Percentiles rank a stretch among this genome's conserved stretches.
Conservation (phyloP, 1,284 basidiomycete species). For the Malassezia brasiliensis region DNA sequence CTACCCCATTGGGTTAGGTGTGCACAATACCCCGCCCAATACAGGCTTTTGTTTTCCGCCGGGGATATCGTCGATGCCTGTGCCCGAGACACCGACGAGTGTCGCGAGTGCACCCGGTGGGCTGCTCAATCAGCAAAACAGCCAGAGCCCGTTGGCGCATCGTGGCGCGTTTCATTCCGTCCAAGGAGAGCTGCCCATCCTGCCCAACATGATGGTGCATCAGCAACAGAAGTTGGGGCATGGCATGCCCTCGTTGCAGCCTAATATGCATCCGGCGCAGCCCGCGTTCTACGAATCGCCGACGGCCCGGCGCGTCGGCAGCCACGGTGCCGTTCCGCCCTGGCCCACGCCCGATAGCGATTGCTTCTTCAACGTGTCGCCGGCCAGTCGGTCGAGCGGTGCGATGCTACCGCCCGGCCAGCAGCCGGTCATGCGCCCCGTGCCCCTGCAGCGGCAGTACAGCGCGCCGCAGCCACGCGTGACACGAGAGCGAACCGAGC, state of each 20-base stretch:
- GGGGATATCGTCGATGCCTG: slow-evolving; percentile 1
- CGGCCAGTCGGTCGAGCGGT: not conserved
- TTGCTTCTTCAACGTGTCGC: slow-evolving; percentile 6
- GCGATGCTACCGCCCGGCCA: not conserved
- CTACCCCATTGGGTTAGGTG: not conserved
- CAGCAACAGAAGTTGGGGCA: slow-evolving; percentile 2
- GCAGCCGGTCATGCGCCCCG: not conserved
- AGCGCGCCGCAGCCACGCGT: slow-evolving; percentile 15
- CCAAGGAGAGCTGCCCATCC: not conserved
- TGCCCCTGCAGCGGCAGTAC: slow-evolving; percentile 11
- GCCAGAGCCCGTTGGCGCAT: slow-evolving; percentile 12
- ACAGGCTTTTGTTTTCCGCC: slow-evolving; percentile 3
- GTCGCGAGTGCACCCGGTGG: not conserved
- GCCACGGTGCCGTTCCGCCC: slow-evolving; percentile 3
- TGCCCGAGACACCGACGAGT: slow-evolving; percentile 10
- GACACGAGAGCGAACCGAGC: slow-evolving; percentile 16
- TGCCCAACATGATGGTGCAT: not conserved
- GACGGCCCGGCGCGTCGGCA: slow-evolving; percentile 11
- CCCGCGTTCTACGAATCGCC: slow-evolving; percentile 1
- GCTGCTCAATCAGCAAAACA: slow-evolving; percentile 6
- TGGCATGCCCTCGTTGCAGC: not conserved
- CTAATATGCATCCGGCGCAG: not conserved
- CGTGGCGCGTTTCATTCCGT: slow-evolving; percentile 2
- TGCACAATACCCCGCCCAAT: not conserved
- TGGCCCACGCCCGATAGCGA: slow-evolving; percentile 11